A percentile compares a stretch with the other conserved stretches of the same genome.
Evolutionary conservation across 1,284 basidiomycete species (phyloP).

Genomic region (Trichosporon sp.): DNA sequence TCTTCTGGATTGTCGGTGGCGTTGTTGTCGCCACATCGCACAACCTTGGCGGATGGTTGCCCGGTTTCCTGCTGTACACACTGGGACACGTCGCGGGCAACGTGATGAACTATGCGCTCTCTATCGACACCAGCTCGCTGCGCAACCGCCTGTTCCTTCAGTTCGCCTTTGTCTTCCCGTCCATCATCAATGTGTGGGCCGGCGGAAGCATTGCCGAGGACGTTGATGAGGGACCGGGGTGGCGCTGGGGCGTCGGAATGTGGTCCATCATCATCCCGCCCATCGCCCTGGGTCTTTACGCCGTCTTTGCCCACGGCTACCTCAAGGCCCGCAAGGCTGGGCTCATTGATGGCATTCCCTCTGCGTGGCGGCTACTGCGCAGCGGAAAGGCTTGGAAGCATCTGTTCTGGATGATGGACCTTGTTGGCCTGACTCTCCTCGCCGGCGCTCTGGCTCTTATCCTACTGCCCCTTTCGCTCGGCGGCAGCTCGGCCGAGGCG

Average conservation of each 20-base stretch:
- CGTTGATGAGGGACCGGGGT: slow-evolving; percentile 40
- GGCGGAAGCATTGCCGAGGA: slow-evolving; percentile 26
- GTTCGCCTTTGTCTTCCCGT: slow-evolving; percentile 43
- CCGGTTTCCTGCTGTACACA: slow-evolving; percentile 51
- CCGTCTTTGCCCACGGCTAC: slow-evolving; percentile 45
- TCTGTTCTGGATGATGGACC: slow-evolving; percentile 58
- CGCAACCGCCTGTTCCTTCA: slow-evolving; percentile 57
- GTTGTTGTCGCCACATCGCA: slow-evolving; percentile 52
- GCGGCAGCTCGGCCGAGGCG: slow-evolving; percentile 42
- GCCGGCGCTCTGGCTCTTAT: slow-evolving; percentile 52
- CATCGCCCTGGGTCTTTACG: slow-evolving; percentile 48
- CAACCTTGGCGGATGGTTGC: slow-evolving; percentile 49
- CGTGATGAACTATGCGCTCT: slow-evolving; percentile 55
- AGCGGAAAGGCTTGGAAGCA: slow-evolving; percentile 34
- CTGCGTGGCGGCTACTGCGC: slow-evolving; percentile 37
- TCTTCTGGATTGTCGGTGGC: slow-evolving; percentile 56
- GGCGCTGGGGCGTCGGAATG: slow-evolving; percentile 58
- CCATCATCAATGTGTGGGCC: slow-evolving; percentile 39
- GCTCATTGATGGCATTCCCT: slow-evolving; percentile 43
- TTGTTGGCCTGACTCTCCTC: slow-evolving; percentile 54
- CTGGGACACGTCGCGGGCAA: slow-evolving; percentile 31
- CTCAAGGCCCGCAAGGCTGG: slow-evolving; percentile 43
- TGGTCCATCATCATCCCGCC: slow-evolving; percentile 58
- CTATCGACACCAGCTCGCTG: slow-evolving; percentile 57
- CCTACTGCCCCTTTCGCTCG: slow-evolving; percentile 56